A percentile compares a stretch with the other conserved stretches of the same genome.
phyloP scores from a whole-genome alignment of 2,329 filamentous ascomycete species.

The Aspergillus costaricaensis region DNA sequence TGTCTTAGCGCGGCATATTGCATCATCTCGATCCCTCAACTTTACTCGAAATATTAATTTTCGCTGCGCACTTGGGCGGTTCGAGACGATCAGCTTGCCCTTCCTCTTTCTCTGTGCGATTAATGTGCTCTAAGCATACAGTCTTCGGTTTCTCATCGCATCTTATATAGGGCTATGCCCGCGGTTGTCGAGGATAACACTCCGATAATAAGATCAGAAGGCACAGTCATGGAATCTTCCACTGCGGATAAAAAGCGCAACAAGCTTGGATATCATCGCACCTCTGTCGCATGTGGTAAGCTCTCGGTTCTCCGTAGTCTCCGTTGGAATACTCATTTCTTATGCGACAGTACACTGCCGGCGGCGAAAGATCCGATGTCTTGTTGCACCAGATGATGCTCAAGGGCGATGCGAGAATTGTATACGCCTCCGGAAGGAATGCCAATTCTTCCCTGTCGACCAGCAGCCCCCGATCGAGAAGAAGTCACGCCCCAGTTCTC shows the following conservation, averaged over 20 bases:
- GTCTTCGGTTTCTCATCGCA: conserved; percentile 20
- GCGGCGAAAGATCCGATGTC: conserved; percentile 88
- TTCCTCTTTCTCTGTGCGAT: conserved; percentile 16
- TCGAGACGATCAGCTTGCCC: not conserved
- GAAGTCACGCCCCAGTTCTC: conserved; percentile 48
- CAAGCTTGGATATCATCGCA: conserved; percentile 93
- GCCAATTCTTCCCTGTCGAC: conserved; percentile 87
- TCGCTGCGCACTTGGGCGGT: not conserved
- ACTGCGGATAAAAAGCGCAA: conserved; percentile 72
- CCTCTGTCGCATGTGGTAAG: conserved; percentile 94
- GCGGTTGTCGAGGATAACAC: conserved; percentile 37
- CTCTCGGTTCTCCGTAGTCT: conserved; percentile 27
- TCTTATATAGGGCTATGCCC: conserved; percentile 42
- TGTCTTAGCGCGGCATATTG: not conserved
- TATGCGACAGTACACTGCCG: conserved; percentile 75
- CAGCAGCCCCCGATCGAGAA: conserved; percentile 62
- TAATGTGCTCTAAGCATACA: conserved; percentile 30
- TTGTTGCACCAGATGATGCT: conserved; percentile 70
- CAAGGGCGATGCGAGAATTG: conserved; percentile 86
- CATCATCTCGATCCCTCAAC: not conserved
- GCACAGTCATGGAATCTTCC: conserved; percentile 40
- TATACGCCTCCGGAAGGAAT: conserved; percentile 91
- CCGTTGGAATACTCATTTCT: not conserved
- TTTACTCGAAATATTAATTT: not conserved
- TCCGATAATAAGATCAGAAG: conserved; percentile 35